A percentile compares a stretch with the other conserved stretches of the same genome.
Evolutionary conservation across 2,329 filamentous ascomycete species (phyloP).

Genomic region (Colletotrichum chrysophilum): DNA sequence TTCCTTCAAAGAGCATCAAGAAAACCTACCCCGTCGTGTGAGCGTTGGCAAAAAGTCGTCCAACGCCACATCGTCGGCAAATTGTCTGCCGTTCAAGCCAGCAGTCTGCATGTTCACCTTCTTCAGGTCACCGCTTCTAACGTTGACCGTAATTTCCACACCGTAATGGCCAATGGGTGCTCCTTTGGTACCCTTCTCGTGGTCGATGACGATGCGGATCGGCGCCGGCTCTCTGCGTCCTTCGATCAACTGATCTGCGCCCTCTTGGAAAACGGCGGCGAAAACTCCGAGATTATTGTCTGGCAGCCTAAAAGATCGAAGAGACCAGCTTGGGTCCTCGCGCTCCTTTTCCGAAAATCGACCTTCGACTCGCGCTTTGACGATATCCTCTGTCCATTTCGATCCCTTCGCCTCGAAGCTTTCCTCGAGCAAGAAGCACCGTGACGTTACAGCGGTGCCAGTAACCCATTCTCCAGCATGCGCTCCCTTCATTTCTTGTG

Average conservation of each 20-base stretch:
- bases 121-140: constrained; percentile 59
- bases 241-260: constrained; percentile 64
- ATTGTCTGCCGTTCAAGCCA: constrained; percentile 74
- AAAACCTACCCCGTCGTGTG: constrained; percentile 70
- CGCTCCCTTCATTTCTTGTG: constrained; percentile 63
- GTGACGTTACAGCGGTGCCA: constrained; percentile 60
- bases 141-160: constrained; percentile 73
- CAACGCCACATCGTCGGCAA: constrained; percentile 73
- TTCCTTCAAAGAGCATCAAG: neutral
- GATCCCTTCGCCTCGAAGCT: constrained; percentile 78
- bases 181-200: constrained; percentile 69
- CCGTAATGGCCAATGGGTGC: constrained; percentile 71
- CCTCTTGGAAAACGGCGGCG: constrained; percentile 76
- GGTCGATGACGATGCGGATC: constrained; percentile 76
- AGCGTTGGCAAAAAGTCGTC: constrained; percentile 78
- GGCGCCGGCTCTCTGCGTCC: constrained; percentile 71
- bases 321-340: constrained; percentile 80
- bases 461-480: constrained; percentile 52
- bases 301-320: constrained; percentile 70
- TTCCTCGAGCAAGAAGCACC: constrained; percentile 76
- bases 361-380: constrained; percentile 84
- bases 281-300: constrained; percentile 65
- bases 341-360: constrained; percentile 85
- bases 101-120: constrained; percentile 56
- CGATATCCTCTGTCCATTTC: constrained; percentile 83